Percentiles rank a stretch among this genome's conserved stretches.
These are phyloP conservation scores for Pseudogymnoascus sp. DNA, from an alignment of 2,329 filamentous ascomycete genomes.

Conservation along the genomic window DNA sequence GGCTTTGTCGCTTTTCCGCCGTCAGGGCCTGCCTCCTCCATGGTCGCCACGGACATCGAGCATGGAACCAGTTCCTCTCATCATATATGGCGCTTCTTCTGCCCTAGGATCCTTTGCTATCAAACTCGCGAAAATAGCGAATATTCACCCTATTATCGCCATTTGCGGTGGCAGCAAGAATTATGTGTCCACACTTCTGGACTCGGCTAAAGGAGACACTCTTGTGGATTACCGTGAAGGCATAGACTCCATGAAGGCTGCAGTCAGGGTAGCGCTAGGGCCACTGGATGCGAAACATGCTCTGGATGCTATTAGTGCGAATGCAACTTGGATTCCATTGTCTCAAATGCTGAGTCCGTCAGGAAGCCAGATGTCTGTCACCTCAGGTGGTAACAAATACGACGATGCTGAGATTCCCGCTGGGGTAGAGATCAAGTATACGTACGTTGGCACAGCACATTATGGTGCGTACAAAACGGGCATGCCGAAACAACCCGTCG, in stretches of 20 bases:
- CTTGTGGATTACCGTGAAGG: conserved; percentile 51
- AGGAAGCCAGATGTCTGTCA: neutral
- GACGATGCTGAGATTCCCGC: neutral
- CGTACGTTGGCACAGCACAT: conserved; percentile 22
- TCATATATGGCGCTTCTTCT: conserved; percentile 24
- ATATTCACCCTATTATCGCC: conserved; percentile 53
- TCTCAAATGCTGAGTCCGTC: conserved; percentile 8
- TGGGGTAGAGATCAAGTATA: conserved; percentile 17
- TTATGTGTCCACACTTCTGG: conserved; percentile 43
- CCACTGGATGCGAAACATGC: conserved; percentile 22
- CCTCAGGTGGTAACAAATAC: neutral
- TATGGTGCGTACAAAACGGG: conserved; percentile 7
- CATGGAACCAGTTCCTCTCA: conserved; percentile 16
- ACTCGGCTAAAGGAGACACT: conserved; percentile 43
- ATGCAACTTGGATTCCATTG: conserved; percentile 24
- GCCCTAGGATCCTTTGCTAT: conserved; percentile 46
- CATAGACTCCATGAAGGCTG: conserved; percentile 33
- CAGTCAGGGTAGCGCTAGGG: conserved; percentile 23
- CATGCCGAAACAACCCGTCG: conserved; percentile 15
- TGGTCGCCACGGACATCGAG: conserved; percentile 24
- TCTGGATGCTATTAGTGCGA: conserved; percentile 24
- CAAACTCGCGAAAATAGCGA: conserved; percentile 40
- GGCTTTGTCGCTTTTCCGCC: conserved; percentile 33
- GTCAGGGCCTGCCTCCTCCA: conserved; percentile 34
- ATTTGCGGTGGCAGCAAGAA: conserved; percentile 43